Evolutionary conservation across 2,329 filamentous ascomycete species (phyloP), one percentile per base, ranked within the genome.

Genomic region (Bipolaris zeicola): DNA sequence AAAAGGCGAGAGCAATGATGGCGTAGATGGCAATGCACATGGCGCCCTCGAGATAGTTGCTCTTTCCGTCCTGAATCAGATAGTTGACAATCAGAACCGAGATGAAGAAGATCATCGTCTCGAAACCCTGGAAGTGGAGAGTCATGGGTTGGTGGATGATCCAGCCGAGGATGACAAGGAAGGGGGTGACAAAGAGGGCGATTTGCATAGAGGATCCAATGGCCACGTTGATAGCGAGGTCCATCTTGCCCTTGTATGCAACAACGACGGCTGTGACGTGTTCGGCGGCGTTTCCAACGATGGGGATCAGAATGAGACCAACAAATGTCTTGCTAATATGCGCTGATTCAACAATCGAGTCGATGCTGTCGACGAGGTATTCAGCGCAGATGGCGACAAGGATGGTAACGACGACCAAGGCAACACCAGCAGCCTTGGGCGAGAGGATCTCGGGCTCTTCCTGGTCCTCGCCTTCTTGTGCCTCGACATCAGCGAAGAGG

Each of bases 31-130:
- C 80, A 38, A 83, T 66, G 61, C 80, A 82, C 80, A 82, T 82
- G 52, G 88, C 87, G 13, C 91, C 91, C 78, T 96, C 91, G 11
- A 96, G 84, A 68, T 95, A 96, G 72, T 96, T 96, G 73, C 88
- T 92, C 73, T 92, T 85, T 10, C 91, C 91, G 69, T 96, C 92
- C 58, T 94, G 80, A 46, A 96, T 91, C 57, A 96, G 78, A 72
- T 95, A 96, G 77, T 94, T 95, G 76, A 94, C 90, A 61, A 96
- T 92, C 62, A 96, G 87, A 6, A 92, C 88, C 49, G 87, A 90
- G 49, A 94, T 86, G 76, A 96, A 96, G 68, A 96, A 84, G 54
- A 89, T 91, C 20, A 95, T 89, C 0, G 91, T 96, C 82, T 96
- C 91, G 76, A 96, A 96, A 46, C 92, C 83, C 58, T 91, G 91